Evolutionary conservation across 2,329 filamentous ascomycete species (phyloP).

Genomic region (Delphinella strobiligena): DNA sequence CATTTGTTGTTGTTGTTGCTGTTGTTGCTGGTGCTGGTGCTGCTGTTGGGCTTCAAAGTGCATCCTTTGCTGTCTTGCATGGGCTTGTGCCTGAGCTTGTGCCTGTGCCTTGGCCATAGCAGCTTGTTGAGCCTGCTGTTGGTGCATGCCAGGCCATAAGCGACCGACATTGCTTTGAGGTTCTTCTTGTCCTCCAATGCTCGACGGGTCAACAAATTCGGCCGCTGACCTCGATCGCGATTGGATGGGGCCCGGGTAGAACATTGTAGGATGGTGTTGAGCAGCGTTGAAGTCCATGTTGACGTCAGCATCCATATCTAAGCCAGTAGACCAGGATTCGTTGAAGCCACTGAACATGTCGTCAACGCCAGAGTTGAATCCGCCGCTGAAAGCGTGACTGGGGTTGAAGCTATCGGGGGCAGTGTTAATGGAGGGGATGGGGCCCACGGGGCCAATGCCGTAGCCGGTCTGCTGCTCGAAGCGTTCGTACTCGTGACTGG

Average conservation of each 20-base stretch:
- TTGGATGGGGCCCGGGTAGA: slow-evolving; percentile 40
- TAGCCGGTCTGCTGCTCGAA: slow-evolving; percentile 95
- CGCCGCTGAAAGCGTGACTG: slow-evolving; percentile 55
- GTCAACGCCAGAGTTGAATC: slow-evolving; percentile 46
- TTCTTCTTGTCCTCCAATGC: slow-evolving; percentile 53
- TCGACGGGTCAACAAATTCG: slow-evolving; percentile 62
- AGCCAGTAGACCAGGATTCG: slow-evolving; percentile 41
- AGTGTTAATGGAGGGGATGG: slow-evolving; percentile 62
- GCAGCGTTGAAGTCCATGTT: slow-evolving; percentile 46
- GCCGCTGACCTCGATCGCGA: slow-evolving; percentile 23
- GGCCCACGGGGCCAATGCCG: slow-evolving; percentile 69
- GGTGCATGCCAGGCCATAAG: slow-evolving; percentile 88
- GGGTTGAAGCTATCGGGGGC: slow-evolving; percentile 27
- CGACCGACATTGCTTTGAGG: slow-evolving; percentile 47
- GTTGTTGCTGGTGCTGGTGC: slow-evolving; percentile 19
- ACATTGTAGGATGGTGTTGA: slow-evolving; percentile 48
- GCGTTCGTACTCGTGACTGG: slow-evolving; percentile 88
- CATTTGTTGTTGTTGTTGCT: slow-evolving; percentile 23
- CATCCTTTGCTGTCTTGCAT: slow-evolving; percentile 38
- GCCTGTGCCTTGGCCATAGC: slow-evolving; percentile 45
- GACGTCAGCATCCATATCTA: slow-evolving; percentile 48
- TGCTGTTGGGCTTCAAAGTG: slow-evolving; percentile 20
- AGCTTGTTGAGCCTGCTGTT: slow-evolving; percentile 59
- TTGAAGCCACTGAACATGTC: slow-evolving; percentile 51
- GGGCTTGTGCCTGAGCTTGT: slow-evolving; percentile 21